Evolutionary conservation across 805 yeast species (phyloP), one percentile per base, ranked within the genome.

Genomic region (Starmerella bombi): DNA sequence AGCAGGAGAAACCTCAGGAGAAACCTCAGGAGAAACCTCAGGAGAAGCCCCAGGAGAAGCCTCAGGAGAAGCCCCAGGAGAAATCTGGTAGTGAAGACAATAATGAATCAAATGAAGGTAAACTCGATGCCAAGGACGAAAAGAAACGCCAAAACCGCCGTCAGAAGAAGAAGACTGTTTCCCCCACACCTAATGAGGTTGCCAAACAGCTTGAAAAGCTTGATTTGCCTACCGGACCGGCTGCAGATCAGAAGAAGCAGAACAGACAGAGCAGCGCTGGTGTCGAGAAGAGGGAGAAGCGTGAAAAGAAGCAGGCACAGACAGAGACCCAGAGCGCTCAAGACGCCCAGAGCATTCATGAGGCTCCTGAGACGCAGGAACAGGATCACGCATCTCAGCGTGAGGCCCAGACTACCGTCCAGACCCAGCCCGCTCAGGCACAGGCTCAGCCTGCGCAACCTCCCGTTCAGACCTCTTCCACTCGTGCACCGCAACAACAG

Each of bases 141-240:
- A 21, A 28, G 38, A 32, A 22, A 32, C 32, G 27, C 36, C 34
- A 33, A 6, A 22, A 20, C 18, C 27, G 28, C 19, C 45, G 45
- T 18, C 27, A 32, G n/a, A 19, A 34, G 28, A 25, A 22, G 15
- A 41, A 38, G 43, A 21, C 22, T 38, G 25, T 32, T 21, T 16
- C 42, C 14, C 42, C 45, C 10, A 25, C 48, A n/a, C 29, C 34
- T 16, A 31, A 31, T 18, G 48, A 34, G 14, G 43, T 36, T 12
- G 22, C 48, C 21, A 36, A 27, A 14, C 38, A 38, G 38, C 20
- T 44, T 9, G 40, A 42, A 15, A 38, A 36, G 39, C 41, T 41
- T 17, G 43, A 38, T 14, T 35, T 44, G 30, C 48, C 48, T 9
- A 44, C 38, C 41, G 42, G 31, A 5, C 44, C 48, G 3, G 42